Conservation (phyloP, 345 rosid species). For the Bruguiera parviflora region DNA sequence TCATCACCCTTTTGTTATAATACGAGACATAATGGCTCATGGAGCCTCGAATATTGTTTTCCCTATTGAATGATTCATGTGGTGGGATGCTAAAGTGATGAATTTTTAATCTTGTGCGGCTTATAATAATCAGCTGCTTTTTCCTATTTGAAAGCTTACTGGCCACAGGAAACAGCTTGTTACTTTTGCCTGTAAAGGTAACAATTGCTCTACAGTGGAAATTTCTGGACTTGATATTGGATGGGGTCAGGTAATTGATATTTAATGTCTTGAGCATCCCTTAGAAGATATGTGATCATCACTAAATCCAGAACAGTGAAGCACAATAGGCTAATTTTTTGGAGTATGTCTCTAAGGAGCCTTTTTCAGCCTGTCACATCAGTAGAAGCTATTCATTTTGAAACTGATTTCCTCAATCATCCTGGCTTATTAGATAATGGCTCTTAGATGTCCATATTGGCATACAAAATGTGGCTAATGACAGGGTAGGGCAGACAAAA, state of each 20-base stretch:
- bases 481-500: too few species aligned
- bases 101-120: background rate
- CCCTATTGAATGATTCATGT: background rate
- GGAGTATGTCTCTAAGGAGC: too few species aligned
- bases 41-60: constrained; percentile 3
- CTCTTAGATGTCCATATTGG: too few species aligned
- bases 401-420: too few species aligned
- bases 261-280: background rate
- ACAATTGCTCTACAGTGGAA: constrained; percentile 62
- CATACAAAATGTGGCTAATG: too few species aligned
- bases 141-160: constrained; percentile 60
- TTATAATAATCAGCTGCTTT: constrained; percentile 4
- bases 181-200: constrained; percentile 54
- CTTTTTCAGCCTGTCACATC: too few species aligned
- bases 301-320: background rate
- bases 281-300: background rate
- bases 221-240: constrained; percentile 97
- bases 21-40: background rate
- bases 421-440: too few species aligned
- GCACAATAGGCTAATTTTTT: too few species aligned
- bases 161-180: constrained; percentile 65
- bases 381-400: too few species aligned
- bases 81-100: background rate
- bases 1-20: constrained; percentile 10
- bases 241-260: constrained; percentile 84